These are phyloP conservation scores for Rusavskia elegans DNA, from an alignment of 495 filamentous ascomycete genomes.

Conservation along the genomic window DNA sequence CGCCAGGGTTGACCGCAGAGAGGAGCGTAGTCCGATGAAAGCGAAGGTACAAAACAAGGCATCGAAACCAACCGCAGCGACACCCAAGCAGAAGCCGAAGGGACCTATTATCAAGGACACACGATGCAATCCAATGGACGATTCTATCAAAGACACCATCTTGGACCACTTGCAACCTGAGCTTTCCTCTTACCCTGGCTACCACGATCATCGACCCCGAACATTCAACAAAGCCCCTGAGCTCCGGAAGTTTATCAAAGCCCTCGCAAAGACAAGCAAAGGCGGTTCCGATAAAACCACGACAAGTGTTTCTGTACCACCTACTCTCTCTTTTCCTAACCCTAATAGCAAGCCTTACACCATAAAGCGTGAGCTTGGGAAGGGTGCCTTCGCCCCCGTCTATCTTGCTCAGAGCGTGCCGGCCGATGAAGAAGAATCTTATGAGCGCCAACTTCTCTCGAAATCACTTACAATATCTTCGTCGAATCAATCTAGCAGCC, in stretches of 20 bases:
- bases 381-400: conserved; percentile 87
- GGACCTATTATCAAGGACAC: conserved; percentile 62
- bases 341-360: conserved; percentile 44
- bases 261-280: conserved; percentile 42
- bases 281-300: conserved; percentile 45
- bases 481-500: not conserved
- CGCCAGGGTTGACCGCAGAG: conserved; percentile 6
- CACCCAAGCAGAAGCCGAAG: conserved; percentile 18
- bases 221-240: conserved; percentile 47
- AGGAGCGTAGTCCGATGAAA: not conserved
- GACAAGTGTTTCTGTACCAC: conserved; percentile 35
- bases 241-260: conserved; percentile 64
- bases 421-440: conserved; percentile 29
- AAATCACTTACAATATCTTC: not conserved
- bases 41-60: not conserved
- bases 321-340: conserved; percentile 50
- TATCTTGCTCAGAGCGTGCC: conserved; percentile 64
- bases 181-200: conserved; percentile 59
- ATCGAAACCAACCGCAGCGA: not conserved
- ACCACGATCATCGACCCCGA: conserved; percentile 46
- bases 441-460: conserved; percentile 28
- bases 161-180: conserved; percentile 53
- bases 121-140: conserved; percentile 80
- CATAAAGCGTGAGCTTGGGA: conserved; percentile 74
- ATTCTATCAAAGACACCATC: conserved; percentile 54